phyloP scores from a whole-genome alignment of 1,284 basidiomycete genomes.

The Polyporus tsugae region DNA sequence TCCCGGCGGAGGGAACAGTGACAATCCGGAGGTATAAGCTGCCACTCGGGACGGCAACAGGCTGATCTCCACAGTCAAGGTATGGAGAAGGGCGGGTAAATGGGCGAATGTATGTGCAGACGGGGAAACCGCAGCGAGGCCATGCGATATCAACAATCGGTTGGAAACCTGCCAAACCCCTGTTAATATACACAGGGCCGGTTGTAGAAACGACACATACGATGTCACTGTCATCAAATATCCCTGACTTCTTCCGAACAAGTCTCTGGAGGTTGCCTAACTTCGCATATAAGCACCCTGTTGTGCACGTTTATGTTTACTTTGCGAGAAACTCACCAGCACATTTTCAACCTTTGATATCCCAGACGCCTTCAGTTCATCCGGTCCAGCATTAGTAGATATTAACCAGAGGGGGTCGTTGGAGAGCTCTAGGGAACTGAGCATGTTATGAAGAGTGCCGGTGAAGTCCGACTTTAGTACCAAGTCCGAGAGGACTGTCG shows the following conservation, averaged over 20 bases:
- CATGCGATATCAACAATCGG: conserved; percentile 59
- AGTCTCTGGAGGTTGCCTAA: conserved; percentile 49
- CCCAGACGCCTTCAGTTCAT: conserved; percentile 53
- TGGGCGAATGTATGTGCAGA: conserved; percentile 46
- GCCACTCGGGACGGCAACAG: conserved; percentile 48
- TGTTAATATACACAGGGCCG: neutral
- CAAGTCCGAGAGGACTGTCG: conserved; percentile 59
- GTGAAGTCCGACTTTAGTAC: conserved; percentile 52
- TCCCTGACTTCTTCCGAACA: conserved; percentile 54
- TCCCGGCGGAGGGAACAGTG: conserved; percentile 45
- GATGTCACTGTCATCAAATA: conserved; percentile 49
- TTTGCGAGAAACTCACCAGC: conserved; percentile 44
- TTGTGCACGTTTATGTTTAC: too few relatives aligned
- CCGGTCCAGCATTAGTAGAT: conserved; percentile 40
- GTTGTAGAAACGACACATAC: conserved; percentile 42
- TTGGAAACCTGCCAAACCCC: conserved; percentile 56
- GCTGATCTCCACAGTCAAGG: conserved; percentile 48
- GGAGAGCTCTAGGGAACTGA: conserved; percentile 44
- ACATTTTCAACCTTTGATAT: conserved; percentile 57
- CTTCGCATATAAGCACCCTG: conserved; percentile 39
- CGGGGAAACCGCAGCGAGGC: conserved; percentile 49
- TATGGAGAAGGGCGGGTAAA: conserved; percentile 43
- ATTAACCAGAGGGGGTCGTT: conserved; percentile 57
- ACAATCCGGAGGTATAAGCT: conserved; percentile 52
- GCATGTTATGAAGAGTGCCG: conserved; percentile 53